A percentile compares a stretch with the other conserved stretches of the same genome.
These are phyloP conservation scores for Wallacemonas collosoma DNA, from an alignment of 208 protist species.

Conservation along the genomic window DNA sequence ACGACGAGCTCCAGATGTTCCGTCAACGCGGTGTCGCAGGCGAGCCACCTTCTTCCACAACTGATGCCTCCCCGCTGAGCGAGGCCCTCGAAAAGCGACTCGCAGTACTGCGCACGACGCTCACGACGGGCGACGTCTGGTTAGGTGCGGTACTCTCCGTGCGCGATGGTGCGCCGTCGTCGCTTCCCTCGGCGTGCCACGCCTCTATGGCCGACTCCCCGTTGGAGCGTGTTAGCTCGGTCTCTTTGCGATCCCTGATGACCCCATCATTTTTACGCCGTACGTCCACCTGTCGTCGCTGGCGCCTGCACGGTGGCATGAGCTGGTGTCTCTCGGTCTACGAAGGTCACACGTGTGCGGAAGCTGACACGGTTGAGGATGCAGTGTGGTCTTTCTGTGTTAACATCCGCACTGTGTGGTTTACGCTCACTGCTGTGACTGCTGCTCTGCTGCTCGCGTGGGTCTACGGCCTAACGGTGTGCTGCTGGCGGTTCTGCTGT, in stretches of 20 bases:
- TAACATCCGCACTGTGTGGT: conserved; percentile 15
- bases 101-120: background rate
- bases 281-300: background rate
- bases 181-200: conserved; percentile 4
- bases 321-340: conserved; percentile 16
- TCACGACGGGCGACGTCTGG: conserved; percentile 1
- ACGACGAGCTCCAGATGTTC: conserved; percentile 15
- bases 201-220: conserved; percentile 9
- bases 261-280: conserved; percentile 3
- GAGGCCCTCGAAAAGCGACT: background rate
- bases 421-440: background rate
- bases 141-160: background rate
- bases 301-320: conserved; percentile 15
- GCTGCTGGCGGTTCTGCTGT: conserved; percentile 10
- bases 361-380: conserved; percentile 4
- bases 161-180: conserved; percentile 1
- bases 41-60: background rate
- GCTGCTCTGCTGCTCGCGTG: background rate
- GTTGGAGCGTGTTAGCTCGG: background rate
- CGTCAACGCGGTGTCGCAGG: background rate
- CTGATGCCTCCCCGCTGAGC: background rate
- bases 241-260: conserved; percentile 1
- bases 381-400: conserved; percentile 10
- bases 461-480: conserved; percentile 7
- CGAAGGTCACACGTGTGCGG: conserved; percentile 7